Base-by-base conservation (phyloP, 1,139 yeast genomes). In the Yarrowia galli region DNA sequence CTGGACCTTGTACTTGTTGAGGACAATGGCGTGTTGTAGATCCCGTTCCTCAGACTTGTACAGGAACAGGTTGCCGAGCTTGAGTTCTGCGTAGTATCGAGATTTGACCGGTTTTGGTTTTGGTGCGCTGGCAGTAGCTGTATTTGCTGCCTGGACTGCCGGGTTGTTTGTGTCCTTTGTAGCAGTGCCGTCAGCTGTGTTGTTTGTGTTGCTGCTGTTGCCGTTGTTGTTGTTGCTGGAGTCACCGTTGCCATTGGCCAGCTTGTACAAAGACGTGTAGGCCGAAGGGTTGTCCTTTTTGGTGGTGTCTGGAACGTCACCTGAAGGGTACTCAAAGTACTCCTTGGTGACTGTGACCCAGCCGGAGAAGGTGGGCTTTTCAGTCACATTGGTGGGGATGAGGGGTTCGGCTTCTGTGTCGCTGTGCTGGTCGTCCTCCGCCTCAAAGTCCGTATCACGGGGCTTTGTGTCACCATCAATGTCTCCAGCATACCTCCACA, bases 291-390 rank as follows among this genome's bases (percentile, higher is more conserved):
- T 79, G n/a, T 74, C 75, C 45, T 76, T 77, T 60, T 72, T 75
- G 32, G 32, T 28, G 32, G 32, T 3, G 25, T 75, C 73, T 0
- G 74, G 72, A 13, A 73, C 71, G 16, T 76, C 76, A 0, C 78
- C 77, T 0, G 75, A 72, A 6, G 79, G 81, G 73, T 84, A 81
- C 68, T 79, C 81, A 70, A 85, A 85, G 72, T 89, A 91, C 72
- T 90, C 95, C 70, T 87, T 87, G 0, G 97, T 91, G 12, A 92
- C 92, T 3, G 89, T 86, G 5, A 93, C 78, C 96, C 97, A 92
- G 1, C 97, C 97, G 15, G 86, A 79, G 86, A 8, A 89, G 85
- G 2, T 96, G 96, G 1, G 85, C 78, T 51, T 65, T 22, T 51
- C 53, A n/a, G 49, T 65, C 45, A 51, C 51, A 18, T 51, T 73